Conservation (phyloP, 1,139 yeast genomes). For the Zhuliangozyma blackwelliae region DNA sequence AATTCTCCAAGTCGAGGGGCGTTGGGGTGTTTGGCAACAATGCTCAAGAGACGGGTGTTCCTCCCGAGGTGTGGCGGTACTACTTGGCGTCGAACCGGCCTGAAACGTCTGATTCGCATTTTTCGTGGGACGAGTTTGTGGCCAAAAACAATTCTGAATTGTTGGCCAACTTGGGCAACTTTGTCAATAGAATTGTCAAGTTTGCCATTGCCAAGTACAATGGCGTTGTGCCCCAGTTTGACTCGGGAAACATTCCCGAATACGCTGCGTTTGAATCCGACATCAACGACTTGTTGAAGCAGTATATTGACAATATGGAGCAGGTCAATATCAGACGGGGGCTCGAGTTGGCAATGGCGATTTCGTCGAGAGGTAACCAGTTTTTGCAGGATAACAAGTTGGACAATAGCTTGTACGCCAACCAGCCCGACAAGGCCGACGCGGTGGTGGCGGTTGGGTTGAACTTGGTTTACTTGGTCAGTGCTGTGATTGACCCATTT, state of each 20-base stretch:
- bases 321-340: constrained; percentile 80
- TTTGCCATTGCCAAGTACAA: constrained; percentile 88
- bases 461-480: constrained; percentile 78
- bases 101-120: constrained; percentile 91
- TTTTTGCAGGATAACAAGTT: constrained; percentile 94
- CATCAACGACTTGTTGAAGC: constrained; percentile 54
- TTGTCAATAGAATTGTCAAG: constrained; percentile 89
- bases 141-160: constrained; percentile 89
- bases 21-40: constrained; percentile 98
- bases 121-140: constrained; percentile 95
- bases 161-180: constrained; percentile 93
- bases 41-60: constrained; percentile 87
- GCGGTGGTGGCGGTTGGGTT: constrained; percentile 92
- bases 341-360: constrained; percentile 83
- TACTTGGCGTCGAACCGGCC: constrained; percentile 91
- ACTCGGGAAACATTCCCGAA: constrained; percentile 42
- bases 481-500: constrained; percentile 78
- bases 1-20: constrained; percentile 94
- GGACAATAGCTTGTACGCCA: constrained; percentile 78
- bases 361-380: constrained; percentile 89
- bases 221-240: constrained; percentile 75
- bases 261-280: constrained; percentile 53
- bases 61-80: constrained; percentile 97
- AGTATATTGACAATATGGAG: constrained; percentile 73
- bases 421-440: constrained; percentile 76